Base-by-base conservation (phyloP, 2,329 filamentous ascomycete genomes). In the Helotiales sp. region DNA sequence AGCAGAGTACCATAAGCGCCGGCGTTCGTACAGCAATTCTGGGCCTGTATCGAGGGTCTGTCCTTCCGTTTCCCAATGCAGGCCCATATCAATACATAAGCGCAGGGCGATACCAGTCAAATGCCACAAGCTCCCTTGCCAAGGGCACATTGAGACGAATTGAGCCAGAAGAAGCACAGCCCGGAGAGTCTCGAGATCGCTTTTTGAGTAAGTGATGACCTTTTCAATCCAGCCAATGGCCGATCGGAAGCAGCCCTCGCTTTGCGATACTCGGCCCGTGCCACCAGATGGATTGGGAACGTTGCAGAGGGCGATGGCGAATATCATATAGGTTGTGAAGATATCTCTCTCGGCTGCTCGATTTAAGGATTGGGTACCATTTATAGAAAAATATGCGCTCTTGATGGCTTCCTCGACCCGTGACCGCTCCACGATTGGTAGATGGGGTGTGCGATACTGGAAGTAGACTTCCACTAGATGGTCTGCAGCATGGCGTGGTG, bases 191-290 rank as follows among this genome's bases (percentile, higher is more conserved):
- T 73, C 71, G 7, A 72, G 53, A 53, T 72, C 68, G 50, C 67
- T 72, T 34, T 66, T 36, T 64, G 68, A 69, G 62, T 71, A 71
- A 3, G 66, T 63, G 30, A 72, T 53, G 17, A 70, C 62, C 9
- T 64, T 66, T 31, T 73, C 70, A 49, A 71, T 59, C 48, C 60
- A 69, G 22, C 58, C 29, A 27, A 72, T 54, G 13, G 71, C 71
- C 6, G 71, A 73, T 13, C 64, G 60, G 58, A 73, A 73, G 57
- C 71, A 73, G n/a, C 69, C 70, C 52, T 73, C 70, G 53, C 69
- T 73, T 54, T 73, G 69, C 13, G 54, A 54, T 19, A 66, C 58
- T 30, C 71, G 62, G 10, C 63, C 59, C 2, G 63, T 66, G 19
- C 63, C 63, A 29, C 34, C 34, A 36, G 63, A 44, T 40, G 53